These are phyloP conservation scores for Alectoria sarmentosa DNA, from an alignment of 495 filamentous ascomycete species.

Conservation along the genomic window DNA sequence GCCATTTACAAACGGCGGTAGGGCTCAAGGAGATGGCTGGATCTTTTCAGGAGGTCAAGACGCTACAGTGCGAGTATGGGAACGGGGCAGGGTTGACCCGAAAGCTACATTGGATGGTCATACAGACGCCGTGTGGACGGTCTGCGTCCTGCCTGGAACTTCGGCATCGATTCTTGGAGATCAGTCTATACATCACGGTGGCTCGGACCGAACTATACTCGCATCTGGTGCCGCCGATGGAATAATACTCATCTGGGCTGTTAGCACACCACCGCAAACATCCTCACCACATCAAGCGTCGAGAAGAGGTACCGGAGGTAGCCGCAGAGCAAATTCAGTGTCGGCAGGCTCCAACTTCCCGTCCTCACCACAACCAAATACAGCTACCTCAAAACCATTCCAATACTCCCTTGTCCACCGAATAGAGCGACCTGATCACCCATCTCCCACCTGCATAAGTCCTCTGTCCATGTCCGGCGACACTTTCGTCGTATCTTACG, in stretches of 20 bases:
- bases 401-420: constrained; percentile 71
- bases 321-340: constrained; percentile 80
- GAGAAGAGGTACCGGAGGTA: constrained; percentile 61
- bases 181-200: constrained; percentile 58
- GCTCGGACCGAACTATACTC: constrained; percentile 77
- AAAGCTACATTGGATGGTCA: constrained; percentile 94
- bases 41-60: constrained; percentile 97
- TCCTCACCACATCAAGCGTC: constrained; percentile 70
- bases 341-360: constrained; percentile 87
- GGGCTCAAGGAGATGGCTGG: constrained; percentile 86
- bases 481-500: constrained; percentile 86
- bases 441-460: constrained; percentile 85
- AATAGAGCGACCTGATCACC: constrained; percentile 62
- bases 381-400: constrained; percentile 61
- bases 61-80: constrained; percentile 88
- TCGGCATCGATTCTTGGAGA: constrained; percentile 69
- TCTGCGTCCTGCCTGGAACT: constrained; percentile 87
- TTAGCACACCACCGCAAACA: constrained; percentile 82
- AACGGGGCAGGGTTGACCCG: constrained; percentile 84
- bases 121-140: constrained; percentile 90
- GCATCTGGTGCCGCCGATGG: constrained; percentile 90
- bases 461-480: constrained; percentile 81
- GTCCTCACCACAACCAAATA: constrained; percentile 80
- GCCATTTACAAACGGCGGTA: constrained; percentile 80
- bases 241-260: constrained; percentile 85